phyloP scores from a whole-genome alignment of 1,139 yeast genomes.

The Nakaseomyces delphensis region DNA sequence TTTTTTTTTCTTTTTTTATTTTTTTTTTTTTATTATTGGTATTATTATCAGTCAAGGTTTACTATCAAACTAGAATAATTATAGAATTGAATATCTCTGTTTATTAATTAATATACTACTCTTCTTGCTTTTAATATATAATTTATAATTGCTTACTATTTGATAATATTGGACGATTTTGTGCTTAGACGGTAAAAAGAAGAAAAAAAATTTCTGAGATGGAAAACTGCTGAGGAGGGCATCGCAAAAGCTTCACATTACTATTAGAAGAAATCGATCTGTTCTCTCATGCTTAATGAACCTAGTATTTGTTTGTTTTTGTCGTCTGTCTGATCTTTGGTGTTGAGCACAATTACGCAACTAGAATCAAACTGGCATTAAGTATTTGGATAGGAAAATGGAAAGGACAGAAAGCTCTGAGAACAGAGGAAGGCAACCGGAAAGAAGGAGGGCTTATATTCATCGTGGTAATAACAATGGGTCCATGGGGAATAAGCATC shows the following conservation, averaged over 20 bases:
- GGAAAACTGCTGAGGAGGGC: not conserved
- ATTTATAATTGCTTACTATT: too few species aligned
- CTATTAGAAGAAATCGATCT: too few species aligned
- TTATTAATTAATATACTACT: too few species aligned
- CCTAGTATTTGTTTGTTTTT: too few species aligned
- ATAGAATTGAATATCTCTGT: not conserved
- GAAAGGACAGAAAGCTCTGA: not conserved
- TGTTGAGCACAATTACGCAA: too few species aligned
- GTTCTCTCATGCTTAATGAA: too few species aligned
- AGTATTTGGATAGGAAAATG: not conserved
- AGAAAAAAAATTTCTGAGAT: too few species aligned
- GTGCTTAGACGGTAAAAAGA: too few species aligned
- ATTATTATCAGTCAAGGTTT: not conserved
- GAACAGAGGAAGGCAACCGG: conserved; percentile 3
- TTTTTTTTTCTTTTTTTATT: not conserved
- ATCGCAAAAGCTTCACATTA: not conserved
- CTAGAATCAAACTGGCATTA: not conserved
- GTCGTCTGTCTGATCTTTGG: too few species aligned
- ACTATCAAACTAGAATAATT: not conserved
- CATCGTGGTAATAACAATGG: not conserved
- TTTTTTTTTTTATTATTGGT: not conserved
- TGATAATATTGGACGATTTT: not conserved
- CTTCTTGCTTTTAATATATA: not conserved
- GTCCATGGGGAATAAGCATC: not conserved
- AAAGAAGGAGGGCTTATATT: not conserved